Evolutionary conservation across 2,329 filamentous ascomycete species (phyloP), one percentile per base, ranked within the genome.

Genomic region (Aspergillus fischeri): DNA sequence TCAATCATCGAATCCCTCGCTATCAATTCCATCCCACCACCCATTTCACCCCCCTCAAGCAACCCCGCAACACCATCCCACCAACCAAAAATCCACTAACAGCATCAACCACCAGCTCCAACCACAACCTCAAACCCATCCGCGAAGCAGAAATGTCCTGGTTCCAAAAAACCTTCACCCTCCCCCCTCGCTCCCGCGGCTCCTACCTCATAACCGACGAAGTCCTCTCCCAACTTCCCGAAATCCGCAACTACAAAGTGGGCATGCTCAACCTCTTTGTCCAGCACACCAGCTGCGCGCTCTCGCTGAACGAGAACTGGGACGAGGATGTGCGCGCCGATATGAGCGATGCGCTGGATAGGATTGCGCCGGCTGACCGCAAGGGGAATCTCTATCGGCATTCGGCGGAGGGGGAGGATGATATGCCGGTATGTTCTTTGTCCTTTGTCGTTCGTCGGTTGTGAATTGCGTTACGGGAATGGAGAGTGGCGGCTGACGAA

Each of bases 241-340:
- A 97, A 76, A 83, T 97, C 63, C 81, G 81, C 58, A 74, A 84
- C 63, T 96, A 96, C 83, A 93, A 93, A 73, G 85, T 94, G 65
- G 92, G 92, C 48, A 77, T 96, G 59, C 78, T 97, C 61, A 87
- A 96, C 73, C 82, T 99, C 49, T 99, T 97, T 74, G 83, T 97
- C 54, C 93, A 99, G 77, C 94, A 99, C 77, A 99, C 94, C 4
- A 91, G 86, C 69, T 96, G 92, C 76, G 94, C 90, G 11, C 81
- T 99, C 53, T 90, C 86, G 59, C 78, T 99, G 67, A 99, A 99
- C 72, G 94, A 99, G 82, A 97, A 97, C 78, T 88, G 80, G 79
- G 91, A 92, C 70, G 75, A 79, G 49, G 91, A 95, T 76, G 94
- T 99, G n/a, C 84, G 92, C 57, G 83, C 83, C 44, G 92, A 99